Conservation (phyloP, 352 stramenopile genomes). For the Blastocystis sp. region DNA sequence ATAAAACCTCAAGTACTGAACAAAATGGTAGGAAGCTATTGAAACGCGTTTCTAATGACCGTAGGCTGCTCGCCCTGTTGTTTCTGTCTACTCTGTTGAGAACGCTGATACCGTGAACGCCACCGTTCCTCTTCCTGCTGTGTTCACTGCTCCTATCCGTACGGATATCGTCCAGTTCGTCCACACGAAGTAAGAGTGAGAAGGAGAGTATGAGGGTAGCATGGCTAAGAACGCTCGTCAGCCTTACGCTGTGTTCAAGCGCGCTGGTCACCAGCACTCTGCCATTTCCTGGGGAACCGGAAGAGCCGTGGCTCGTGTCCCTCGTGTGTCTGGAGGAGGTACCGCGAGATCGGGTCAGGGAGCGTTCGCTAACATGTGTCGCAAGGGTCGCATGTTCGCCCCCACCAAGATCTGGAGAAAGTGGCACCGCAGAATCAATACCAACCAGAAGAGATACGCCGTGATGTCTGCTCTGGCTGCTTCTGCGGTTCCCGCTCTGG, state of each 20-base stretch:
- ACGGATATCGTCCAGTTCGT: constrained; percentile 97
- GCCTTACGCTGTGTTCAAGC: constrained; percentile 87
- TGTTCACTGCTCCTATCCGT: constrained; percentile 92
- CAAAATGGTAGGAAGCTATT: background rate
- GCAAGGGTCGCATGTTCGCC: constrained; percentile 91
- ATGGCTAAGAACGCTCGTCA: constrained; percentile 99
- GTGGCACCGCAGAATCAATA: constrained; percentile 96
- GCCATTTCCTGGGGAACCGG: constrained; percentile 95
- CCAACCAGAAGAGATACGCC: constrained; percentile 91
- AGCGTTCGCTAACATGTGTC: constrained; percentile 97
- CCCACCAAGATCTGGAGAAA: constrained; percentile 96
- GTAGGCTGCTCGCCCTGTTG: constrained; percentile 77
- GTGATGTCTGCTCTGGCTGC: constrained; percentile 89
- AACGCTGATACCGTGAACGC: constrained; percentile 68
- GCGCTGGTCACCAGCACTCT: constrained; percentile 84
- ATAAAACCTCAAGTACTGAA: background rate
- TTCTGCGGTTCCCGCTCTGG: constrained; percentile 84
- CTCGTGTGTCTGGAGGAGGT: constrained; percentile 89
- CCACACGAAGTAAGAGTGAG: constrained; percentile 75
- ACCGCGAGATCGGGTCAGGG: constrained; percentile 90
- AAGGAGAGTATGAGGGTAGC: constrained; percentile 40
- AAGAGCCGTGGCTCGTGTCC: constrained; percentile 95
- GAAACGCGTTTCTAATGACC: background rate
- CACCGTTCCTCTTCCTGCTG: constrained; percentile 79
- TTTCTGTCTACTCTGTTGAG: constrained; percentile 82